A percentile compares a stretch with the other conserved stretches of the same genome.
Conservation (phyloP, 371 early-diverging fungal species). For the Apophysomyces elegans region DNA sequence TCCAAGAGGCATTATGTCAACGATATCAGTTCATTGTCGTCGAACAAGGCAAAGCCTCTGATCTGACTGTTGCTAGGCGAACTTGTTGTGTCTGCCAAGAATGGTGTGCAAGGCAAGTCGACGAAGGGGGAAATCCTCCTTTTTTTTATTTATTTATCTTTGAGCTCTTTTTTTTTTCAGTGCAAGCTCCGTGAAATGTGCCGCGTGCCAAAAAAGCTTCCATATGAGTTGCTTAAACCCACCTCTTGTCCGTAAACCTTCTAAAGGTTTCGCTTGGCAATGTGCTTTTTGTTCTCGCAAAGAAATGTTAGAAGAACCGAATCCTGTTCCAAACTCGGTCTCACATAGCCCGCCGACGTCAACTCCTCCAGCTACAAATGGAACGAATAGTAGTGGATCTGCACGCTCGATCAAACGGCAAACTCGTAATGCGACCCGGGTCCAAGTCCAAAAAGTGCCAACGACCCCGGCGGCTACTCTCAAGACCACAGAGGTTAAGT, state of each 20-base stretch:
- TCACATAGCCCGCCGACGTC: conserved; percentile 3
- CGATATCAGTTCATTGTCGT: conserved; percentile 83
- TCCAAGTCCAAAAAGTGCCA: not conserved
- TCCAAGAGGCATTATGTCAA: conserved; percentile 64
- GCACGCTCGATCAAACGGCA: not conserved
- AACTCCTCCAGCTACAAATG: not conserved
- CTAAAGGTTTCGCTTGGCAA: conserved; percentile 85
- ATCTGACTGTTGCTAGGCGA: conserved; percentile 71
- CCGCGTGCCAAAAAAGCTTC: conserved; percentile 71
- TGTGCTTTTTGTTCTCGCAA: conserved; percentile 70
- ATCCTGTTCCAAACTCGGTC: not conserved
- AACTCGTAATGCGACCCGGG: not conserved
- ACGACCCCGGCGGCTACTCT: not conserved
- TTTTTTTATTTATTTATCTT: conserved; percentile 11
- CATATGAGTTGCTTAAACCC: conserved; percentile 83
- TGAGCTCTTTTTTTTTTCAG: conserved; percentile 22
- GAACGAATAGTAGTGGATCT: not conserved
- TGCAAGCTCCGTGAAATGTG: conserved; percentile 66
- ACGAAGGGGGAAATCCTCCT: not conserved
- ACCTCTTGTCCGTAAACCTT: conserved; percentile 71
- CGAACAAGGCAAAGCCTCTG: conserved; percentile 79
- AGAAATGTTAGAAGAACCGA: conserved; percentile 20
- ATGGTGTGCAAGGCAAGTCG: conserved; percentile 72
- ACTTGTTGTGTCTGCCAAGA: conserved; percentile 78
- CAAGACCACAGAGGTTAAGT: conserved; percentile 5